phyloP scores from a whole-genome alignment of 2,329 filamentous ascomycete species.

The Fusarium chlamydosporum region DNA sequence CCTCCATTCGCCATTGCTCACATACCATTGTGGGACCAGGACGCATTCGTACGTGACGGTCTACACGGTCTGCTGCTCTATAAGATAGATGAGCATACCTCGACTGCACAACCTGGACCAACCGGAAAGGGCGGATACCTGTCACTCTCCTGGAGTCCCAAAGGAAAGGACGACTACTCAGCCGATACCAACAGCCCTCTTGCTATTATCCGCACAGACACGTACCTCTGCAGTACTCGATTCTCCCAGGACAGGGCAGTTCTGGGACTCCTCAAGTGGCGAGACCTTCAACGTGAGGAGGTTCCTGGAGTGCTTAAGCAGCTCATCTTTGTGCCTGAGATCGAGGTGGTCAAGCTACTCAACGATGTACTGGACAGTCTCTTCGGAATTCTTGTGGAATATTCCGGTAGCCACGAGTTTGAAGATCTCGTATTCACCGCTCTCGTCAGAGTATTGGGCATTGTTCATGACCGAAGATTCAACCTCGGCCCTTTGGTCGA shows the following conservation, averaged over 20 bases:
- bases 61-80: slow-evolving; percentile 86
- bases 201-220: slow-evolving; percentile 82
- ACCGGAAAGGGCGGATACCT: slow-evolving; percentile 89
- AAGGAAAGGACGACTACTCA: slow-evolving; percentile 74
- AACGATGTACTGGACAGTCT: slow-evolving; percentile 90
- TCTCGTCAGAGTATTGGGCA: slow-evolving; percentile 89
- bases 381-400: slow-evolving; percentile 91
- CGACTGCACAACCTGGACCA: slow-evolving; percentile 71
- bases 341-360: slow-evolving; percentile 95
- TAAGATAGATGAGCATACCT: slow-evolving; percentile 91
- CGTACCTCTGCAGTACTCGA: slow-evolving; percentile 92
- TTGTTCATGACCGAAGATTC: slow-evolving; percentile 94
- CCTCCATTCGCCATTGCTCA: slow-evolving; percentile 92
- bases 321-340: slow-evolving; percentile 93
- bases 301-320: slow-evolving; percentile 82
- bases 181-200: slow-evolving; percentile 85
- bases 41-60: slow-evolving; percentile 91
- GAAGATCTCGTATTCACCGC: slow-evolving; percentile 94
- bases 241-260: slow-evolving; percentile 94
- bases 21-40: slow-evolving; percentile 92
- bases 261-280: slow-evolving; percentile 88
- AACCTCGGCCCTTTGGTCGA: slow-evolving; percentile 92
- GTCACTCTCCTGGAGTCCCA: slow-evolving; percentile 82
- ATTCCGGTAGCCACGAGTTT: slow-evolving; percentile 90
- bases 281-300: slow-evolving; percentile 78